Evolutionary conservation across 345 rosid genomes (phyloP), one percentile per base, ranked within the genome.

Genomic region (Corchorus capsularis): DNA sequence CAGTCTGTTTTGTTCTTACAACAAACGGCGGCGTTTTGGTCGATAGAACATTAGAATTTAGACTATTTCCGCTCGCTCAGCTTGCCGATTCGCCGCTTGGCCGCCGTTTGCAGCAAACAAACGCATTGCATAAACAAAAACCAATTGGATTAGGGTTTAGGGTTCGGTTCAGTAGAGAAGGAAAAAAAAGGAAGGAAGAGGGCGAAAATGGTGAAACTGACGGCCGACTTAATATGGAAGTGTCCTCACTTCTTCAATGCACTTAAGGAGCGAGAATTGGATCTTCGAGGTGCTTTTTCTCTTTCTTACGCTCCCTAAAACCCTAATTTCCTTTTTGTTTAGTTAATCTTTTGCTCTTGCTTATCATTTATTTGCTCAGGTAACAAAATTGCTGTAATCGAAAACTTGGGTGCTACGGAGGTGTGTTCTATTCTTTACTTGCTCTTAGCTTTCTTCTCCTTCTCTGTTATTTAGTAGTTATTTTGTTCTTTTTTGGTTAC

Each of bases 171-270:
- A 69, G 16, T 20, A 50, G 39, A 68, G 41, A 4, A 46, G 20
- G 47, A 20, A 49, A 41, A 49, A 41, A 10, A 32, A 27, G 0
- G n/a, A 34, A 8, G 39, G 10, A n/a, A 72, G 7, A 32, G 3
- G 43, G 53, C 6, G 17, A 43, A 59, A 6, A 96, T 96, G 99
- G 99, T 96, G 91, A 96, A 94, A 82, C 90, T 96, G 65, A 89
- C 97, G 8, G 99, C 98, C 59, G 99, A 96, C 81, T 87, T 96
- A 92, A 90, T 96, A 66, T 94, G 98, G 97, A 96, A 94, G 59
- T 87, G 98, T 81, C 97, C 98, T 79, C 99, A 96, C 77, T 96
- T 96, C 88, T 96, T 96, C 92, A 96, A 96, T 77, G 97, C 99
- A 77, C 77, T 96, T 15, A 94, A 92, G 86, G 99, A 96, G 80